phyloP scores from a whole-genome alignment of 129 eudicot species.

The Pittosporum tobira region DNA sequence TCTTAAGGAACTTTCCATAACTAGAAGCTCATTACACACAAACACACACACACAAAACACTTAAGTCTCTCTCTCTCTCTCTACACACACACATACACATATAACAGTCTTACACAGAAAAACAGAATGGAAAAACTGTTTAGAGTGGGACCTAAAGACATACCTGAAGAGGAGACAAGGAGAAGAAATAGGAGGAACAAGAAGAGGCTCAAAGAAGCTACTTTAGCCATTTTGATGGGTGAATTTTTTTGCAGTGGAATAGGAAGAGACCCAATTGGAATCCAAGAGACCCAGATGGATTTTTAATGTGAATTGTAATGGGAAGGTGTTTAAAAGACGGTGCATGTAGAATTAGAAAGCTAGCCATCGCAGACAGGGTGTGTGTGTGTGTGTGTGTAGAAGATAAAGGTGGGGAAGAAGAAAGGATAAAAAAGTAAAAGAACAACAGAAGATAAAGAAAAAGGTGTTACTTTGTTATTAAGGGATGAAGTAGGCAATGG shows the following conservation, averaged over 20 bases:
- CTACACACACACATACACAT: not conserved
- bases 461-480: constrained; percentile 54
- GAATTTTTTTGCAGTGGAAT: not conserved
- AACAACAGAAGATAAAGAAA: constrained; percentile 21
- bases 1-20: not conserved
- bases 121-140: not conserved
- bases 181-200: constrained; percentile 25
- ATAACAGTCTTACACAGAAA: not conserved
- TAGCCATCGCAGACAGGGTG: constrained; percentile 7
- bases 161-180: constrained; percentile 33
- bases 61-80: too few relatives aligned
- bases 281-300: constrained; percentile 7
- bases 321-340: constrained; percentile 8
- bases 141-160: not conserved
- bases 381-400: constrained; percentile 8
- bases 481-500: constrained; percentile 25
- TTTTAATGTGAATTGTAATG: constrained; percentile 7
- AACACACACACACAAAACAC: not conserved
- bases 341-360: constrained; percentile 8
- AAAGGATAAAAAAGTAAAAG: constrained; percentile 31
- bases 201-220: constrained; percentile 24
- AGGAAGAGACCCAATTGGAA: constrained; percentile 12
- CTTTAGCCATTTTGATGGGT: constrained; percentile 30
- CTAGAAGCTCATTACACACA: not conserved
- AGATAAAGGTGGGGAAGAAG: constrained; percentile 20